Conservation (phyloP, 192 early-diverging fungal species). For the Geranomyces michiganensis region DNA sequence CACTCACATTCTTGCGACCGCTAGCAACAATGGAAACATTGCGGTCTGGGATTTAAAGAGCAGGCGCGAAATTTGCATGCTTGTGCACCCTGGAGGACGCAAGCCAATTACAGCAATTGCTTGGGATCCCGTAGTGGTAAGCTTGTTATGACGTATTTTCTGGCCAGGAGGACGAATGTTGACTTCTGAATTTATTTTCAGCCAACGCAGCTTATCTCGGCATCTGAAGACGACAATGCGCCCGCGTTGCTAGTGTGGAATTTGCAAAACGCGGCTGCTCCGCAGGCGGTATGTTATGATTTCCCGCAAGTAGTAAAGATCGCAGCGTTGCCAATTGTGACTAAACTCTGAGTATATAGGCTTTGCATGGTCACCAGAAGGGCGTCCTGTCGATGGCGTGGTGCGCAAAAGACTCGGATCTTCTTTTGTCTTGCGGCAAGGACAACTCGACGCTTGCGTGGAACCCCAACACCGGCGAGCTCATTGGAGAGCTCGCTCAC, state of each 20-base stretch:
- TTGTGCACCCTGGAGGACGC: constrained; percentile 67
- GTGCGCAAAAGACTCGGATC: constrained; percentile 91
- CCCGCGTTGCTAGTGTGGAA: constrained; percentile 94
- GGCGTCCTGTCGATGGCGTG: constrained; percentile 92
- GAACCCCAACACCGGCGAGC: constrained; percentile 81
- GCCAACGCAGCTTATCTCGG: constrained; percentile 92
- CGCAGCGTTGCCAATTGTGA: background rate
- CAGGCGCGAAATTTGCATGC: constrained; percentile 79
- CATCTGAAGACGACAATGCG: constrained; percentile 88
- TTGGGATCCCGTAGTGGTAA: constrained; percentile 85
- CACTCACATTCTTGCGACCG: constrained; percentile 90
- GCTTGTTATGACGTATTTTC: background rate
- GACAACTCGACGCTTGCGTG: constrained; percentile 93
- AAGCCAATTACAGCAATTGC: constrained; percentile 79
- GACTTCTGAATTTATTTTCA: constrained; percentile 23
- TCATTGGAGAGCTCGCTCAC: constrained; percentile 87
- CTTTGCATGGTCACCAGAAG: constrained; percentile 82
- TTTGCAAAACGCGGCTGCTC: constrained; percentile 91
- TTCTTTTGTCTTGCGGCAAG: constrained; percentile 93
- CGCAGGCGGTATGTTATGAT: constrained; percentile 59
- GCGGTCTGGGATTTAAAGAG: constrained; percentile 96
- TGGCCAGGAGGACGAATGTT: background rate
- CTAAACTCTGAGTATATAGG: constrained; percentile 26
- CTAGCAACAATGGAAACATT: constrained; percentile 86
- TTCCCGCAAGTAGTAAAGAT: background rate